phyloP scores from a whole-genome alignment of 225 moss, liverwort and hornwort species.

The Polytrichum commune region DNA sequence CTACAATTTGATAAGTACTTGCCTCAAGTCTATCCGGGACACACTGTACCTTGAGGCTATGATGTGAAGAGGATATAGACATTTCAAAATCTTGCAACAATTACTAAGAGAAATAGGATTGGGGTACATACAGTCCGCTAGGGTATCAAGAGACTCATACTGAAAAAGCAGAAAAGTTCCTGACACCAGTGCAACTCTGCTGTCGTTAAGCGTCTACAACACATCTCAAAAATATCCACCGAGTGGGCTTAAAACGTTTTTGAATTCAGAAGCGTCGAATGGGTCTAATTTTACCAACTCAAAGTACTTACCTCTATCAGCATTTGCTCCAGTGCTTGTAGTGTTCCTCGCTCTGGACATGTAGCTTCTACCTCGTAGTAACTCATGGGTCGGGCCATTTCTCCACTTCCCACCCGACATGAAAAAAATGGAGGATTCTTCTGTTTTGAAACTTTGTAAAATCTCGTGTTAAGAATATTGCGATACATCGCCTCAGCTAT shows the following conservation, averaged over 20 bases:
- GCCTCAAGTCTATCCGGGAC: not conserved
- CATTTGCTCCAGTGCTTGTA: constrained; percentile 69
- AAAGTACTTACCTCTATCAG: constrained; percentile 54
- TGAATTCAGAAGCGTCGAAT: no score
- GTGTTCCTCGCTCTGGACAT: constrained; percentile 68
- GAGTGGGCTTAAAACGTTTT: no score
- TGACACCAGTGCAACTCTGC: no score
- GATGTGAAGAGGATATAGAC: no score
- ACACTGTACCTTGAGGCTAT: no score
- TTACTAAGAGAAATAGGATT: no score
- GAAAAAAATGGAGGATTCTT: constrained; percentile 67
- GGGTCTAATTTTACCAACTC: no score
- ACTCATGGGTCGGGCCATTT: constrained; percentile 35
- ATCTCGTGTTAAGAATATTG: constrained; percentile 52
- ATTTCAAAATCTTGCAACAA: no score
- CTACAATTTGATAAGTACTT: not conserved
- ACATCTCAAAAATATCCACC: no score
- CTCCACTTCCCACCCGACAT: constrained; percentile 31
- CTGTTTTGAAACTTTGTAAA: constrained; percentile 69
- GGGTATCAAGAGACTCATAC: no score
- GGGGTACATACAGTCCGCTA: not conserved
- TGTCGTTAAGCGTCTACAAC: no score
- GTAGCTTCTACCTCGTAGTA: constrained; percentile 44
- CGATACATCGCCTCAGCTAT: constrained; percentile 60
- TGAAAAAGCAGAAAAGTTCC: no score